Percentiles rank a stretch among this genome's conserved stretches.
These are phyloP conservation scores for Nigrospora osmanthi DNA, from an alignment of 2,329 filamentous ascomycete genomes.

Conservation along the genomic window DNA sequence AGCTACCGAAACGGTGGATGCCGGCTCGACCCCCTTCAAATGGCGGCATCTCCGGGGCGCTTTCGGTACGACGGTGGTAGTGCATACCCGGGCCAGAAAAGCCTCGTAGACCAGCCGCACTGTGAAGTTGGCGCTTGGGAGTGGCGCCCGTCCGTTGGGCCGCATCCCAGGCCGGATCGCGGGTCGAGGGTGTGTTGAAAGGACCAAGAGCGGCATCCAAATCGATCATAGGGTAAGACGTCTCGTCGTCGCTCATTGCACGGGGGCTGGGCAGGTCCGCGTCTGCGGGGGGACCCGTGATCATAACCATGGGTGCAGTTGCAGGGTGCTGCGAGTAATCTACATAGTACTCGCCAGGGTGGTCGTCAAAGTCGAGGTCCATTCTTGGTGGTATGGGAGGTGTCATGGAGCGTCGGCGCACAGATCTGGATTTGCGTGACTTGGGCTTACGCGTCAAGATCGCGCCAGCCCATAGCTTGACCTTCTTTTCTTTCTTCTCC, in stretches of 20 bases:
- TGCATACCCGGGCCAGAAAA: constrained; percentile 64
- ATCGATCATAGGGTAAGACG: constrained; percentile 77
- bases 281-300: constrained; percentile 29
- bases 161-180: constrained; percentile 59
- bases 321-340: constrained; percentile 15
- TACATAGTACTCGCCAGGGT: constrained; percentile 3
- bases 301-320: constrained; percentile 29
- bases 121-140: constrained; percentile 66
- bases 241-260: constrained; percentile 47
- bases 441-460: constrained; percentile 58
- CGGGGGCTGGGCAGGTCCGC: constrained; percentile 10
- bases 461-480: constrained; percentile 64
- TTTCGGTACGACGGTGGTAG: constrained; percentile 72
- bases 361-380: constrained; percentile 16
- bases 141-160: constrained; percentile 50
- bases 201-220: constrained; percentile 88
- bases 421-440: constrained; percentile 32
- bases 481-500: constrained; percentile 63
- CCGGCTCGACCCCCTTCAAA: constrained; percentile 57
- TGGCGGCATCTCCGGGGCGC: constrained; percentile 69
- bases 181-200: constrained; percentile 70
- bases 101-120: constrained; percentile 62
- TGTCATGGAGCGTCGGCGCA: constrained; percentile 34
- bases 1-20: constrained; percentile 56
- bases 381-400: constrained; percentile 31